These are phyloP conservation scores for Castanea mollissima DNA, from an alignment of 306 rosid species.

Conservation along the genomic window DNA sequence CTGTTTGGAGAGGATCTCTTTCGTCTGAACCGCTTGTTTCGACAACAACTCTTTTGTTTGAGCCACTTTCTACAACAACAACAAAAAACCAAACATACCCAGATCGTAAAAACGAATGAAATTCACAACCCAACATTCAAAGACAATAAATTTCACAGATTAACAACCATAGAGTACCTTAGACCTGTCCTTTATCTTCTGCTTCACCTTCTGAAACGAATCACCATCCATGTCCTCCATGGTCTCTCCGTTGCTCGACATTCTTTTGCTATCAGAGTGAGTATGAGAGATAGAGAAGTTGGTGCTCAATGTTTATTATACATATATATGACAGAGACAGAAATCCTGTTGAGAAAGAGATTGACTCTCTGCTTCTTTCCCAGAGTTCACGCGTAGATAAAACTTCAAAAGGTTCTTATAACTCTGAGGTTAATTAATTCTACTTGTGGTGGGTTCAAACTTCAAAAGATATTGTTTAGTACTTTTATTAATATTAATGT, in stretches of 20 bases:
- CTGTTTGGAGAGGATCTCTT: conserved; percentile 66
- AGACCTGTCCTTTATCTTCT: conserved; percentile 62
- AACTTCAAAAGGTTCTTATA: no score
- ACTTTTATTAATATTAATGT: no score
- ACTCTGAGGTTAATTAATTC: no score
- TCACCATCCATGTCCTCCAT: conserved; percentile 44
- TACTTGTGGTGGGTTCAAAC: no score
- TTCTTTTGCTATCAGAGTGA: conserved; percentile 7
- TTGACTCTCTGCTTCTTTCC: no score
- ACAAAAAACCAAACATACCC: conserved; percentile 32
- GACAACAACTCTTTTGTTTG: conserved; percentile 65
- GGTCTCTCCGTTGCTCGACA: conserved; percentile 56
- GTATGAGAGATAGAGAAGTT: background rate
- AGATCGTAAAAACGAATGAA: conserved; percentile 15
- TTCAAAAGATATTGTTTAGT: no score
- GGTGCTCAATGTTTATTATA: background rate
- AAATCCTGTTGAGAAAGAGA: no score
- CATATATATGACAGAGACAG: no score
- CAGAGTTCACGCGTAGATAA: no score
- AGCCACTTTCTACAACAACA: conserved; percentile 41
- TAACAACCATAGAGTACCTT: conserved; percentile 38
- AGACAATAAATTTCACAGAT: conserved; percentile 13
- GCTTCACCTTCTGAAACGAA: conserved; percentile 44
- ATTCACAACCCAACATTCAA: conserved; percentile 3
- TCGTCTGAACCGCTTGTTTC: conserved; percentile 77